phyloP scores from a whole-genome alignment of 108 stramenopile genomes.

The Nannochloropsis oceanica region DNA sequence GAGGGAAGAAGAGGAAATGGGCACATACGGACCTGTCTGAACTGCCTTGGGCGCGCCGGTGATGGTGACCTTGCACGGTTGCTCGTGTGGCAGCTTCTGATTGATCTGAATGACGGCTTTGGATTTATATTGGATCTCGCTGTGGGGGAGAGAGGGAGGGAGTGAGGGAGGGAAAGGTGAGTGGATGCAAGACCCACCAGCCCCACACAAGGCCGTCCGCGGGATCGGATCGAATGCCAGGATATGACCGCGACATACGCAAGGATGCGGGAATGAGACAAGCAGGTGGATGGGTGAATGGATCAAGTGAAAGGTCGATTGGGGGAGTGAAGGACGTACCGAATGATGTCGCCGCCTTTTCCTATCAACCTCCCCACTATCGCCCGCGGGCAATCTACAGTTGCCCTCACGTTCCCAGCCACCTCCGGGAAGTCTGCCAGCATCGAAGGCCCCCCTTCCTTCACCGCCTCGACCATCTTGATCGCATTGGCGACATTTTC shows the following conservation, averaged over 20 bases:
- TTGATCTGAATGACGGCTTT: not conserved
- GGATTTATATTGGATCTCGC: not conserved
- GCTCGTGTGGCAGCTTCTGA: conserved; percentile 7
- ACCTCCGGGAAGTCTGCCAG: not conserved
- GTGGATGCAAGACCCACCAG: no score
- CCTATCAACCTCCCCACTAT: conserved; percentile 11
- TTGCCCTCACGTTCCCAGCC: not conserved
- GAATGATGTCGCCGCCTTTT: conserved; percentile 14
- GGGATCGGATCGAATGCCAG: no score
- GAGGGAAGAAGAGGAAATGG: not conserved
- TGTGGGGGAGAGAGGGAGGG: not conserved
- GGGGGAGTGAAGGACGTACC: not conserved
- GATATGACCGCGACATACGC: no score
- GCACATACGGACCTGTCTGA: not conserved
- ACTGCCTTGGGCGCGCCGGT: not conserved
- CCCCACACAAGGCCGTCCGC: no score
- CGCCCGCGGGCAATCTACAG: not conserved
- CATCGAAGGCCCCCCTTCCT: not conserved
- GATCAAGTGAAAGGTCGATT: no score
- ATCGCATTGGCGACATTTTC: not conserved
- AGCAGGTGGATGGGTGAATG: no score
- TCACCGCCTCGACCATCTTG: not conserved
- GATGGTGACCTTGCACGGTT: conserved; percentile 14
- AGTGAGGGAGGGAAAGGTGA: not conserved
- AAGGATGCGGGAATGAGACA: no score